These are phyloP conservation scores for Oryza officinalis DNA, from an alignment of 176 grass and related monocot genomes.

Conservation along the genomic window DNA sequence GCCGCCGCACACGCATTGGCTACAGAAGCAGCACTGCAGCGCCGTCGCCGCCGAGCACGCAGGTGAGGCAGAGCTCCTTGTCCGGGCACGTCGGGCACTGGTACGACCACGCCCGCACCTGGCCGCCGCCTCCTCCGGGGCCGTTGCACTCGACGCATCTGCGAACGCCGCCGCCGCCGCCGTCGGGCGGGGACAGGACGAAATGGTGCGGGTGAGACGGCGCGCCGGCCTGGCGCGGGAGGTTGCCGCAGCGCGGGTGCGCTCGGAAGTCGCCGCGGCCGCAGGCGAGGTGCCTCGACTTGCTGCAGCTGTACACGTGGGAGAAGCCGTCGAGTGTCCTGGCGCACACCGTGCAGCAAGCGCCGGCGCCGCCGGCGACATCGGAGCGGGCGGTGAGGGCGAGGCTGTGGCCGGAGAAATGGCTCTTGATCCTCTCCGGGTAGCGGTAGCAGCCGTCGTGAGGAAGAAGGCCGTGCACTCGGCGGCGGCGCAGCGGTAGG, in stretches of 20 bases:
- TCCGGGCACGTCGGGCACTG: neutral
- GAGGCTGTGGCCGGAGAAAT: neutral
- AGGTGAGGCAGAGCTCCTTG: neutral
- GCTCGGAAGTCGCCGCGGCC: neutral
- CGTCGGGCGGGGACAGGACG: neutral
- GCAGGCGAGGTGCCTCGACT: too few relatives aligned
- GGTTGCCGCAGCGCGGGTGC: neutral
- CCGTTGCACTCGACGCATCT: neutral
- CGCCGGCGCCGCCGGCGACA: neutral
- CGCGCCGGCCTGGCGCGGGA: neutral
- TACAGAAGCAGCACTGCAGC: neutral
- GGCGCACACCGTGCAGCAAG: neutral
- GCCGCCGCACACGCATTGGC: too few relatives aligned
- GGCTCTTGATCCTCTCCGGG: neutral
- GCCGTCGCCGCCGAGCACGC: neutral
- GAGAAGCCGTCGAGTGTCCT: neutral
- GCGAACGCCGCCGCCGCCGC: neutral
- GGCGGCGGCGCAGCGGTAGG: neutral
- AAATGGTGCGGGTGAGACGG: neutral
- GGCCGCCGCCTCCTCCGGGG: neutral
- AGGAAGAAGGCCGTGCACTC: neutral
- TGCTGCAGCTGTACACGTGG: neutral
- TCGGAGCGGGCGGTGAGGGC: neutral
- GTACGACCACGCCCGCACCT: neutral
- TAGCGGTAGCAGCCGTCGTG: neutral